These are phyloP conservation scores for Cercospora sp. DNA, from an alignment of 2,329 filamentous ascomycete species.

Conservation along the genomic window DNA sequence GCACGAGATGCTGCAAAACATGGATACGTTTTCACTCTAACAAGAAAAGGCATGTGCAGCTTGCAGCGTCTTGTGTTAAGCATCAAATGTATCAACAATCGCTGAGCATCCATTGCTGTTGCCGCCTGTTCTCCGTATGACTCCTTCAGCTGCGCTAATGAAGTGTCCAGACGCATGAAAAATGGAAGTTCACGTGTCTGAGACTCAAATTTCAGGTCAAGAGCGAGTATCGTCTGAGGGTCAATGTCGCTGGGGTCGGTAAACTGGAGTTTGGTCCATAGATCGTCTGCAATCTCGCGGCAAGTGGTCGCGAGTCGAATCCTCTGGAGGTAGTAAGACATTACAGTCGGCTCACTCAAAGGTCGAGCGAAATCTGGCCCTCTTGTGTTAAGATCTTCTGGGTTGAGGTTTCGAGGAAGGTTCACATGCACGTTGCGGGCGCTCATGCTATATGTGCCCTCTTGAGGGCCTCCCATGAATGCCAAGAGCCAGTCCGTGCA, in stretches of 20 bases:
- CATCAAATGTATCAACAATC: slow-evolving; percentile 28
- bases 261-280: slow-evolving; percentile 31
- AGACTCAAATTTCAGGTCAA: slow-evolving; percentile 28
- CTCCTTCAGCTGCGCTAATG: slow-evolving; percentile 14
- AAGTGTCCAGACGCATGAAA: slow-evolving; percentile 22
- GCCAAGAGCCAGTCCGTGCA: slow-evolving; percentile 38
- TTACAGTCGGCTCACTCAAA: slow-evolving; percentile 44
- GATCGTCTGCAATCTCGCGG: slow-evolving; percentile 44
- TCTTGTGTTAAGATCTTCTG: slow-evolving; percentile 40
- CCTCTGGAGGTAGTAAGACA: slow-evolving; percentile 50
- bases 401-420: slow-evolving; percentile 46
- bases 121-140: slow-evolving; percentile 18
- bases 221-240: slow-evolving; percentile 23
- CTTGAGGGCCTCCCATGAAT: slow-evolving; percentile 47
- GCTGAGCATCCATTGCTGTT: slow-evolving; percentile 14
- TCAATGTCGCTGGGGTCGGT: slow-evolving; percentile 20
- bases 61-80: slow-evolving; percentile 32
- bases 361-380: slow-evolving; percentile 33
- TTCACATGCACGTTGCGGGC: slow-evolving; percentile 47
- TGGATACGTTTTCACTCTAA: slow-evolving; percentile 26
- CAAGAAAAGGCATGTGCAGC: slow-evolving; percentile 34
- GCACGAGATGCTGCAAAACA: slow-evolving; percentile 27
- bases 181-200: slow-evolving; percentile 25
- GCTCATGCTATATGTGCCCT: slow-evolving; percentile 48
- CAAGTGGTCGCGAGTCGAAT: slow-evolving; percentile 46